Base-by-base conservation (phyloP, 2,329 filamentous ascomycete genomes). In the Fusarium sarcochroum region DNA sequence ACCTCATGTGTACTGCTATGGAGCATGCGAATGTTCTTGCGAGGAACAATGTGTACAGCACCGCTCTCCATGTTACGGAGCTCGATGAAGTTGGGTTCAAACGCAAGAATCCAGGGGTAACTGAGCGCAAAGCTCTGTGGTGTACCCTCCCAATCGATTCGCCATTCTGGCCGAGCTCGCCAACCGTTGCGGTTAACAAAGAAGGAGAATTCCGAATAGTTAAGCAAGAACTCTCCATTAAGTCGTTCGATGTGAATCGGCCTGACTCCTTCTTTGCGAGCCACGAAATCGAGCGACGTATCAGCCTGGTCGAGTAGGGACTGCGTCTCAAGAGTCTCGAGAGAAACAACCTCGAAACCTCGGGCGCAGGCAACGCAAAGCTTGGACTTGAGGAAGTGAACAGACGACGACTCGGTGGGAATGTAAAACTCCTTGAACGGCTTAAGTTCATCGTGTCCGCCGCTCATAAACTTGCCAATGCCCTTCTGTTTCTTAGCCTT, bases 381-480 rank as follows among this genome's bases (percentile, higher is more conserved):
- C 77, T 97, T 99, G 66, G 93, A 96, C 76, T 96, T 94, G 72
- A 99, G 87, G 85, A 98, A 99, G 81, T 99, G 96, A 40, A 99
- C 96, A 38, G 94, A 98, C 6, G 93, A 95, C n/a, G 95, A 97
- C 83, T 99, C 96, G 8, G 94, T 96, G 1, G 96, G 96, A 64
- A 99, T 98, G 81, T 99, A 99, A 76, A 98, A 98, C 83, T 99
- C 96, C 86, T 97, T 97, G 86, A 97, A 97, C 14, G 95, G 93
- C 81, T 97, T 97, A 68, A 99, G 87, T 73, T 97, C 93, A 79
- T 99, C 96, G 78, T 98, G 94, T 10, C 94, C 93, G 51, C 85
- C 90, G 65, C 93, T 93, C 81, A 99, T 95, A 90, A 99, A 97
- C 82, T 97, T 97, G 71, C 93, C 91, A 63, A 99, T 90, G 18